Base-by-base conservation (phyloP, 2,329 filamentous ascomycete species). In the Leptosphaerulina australis region DNA sequence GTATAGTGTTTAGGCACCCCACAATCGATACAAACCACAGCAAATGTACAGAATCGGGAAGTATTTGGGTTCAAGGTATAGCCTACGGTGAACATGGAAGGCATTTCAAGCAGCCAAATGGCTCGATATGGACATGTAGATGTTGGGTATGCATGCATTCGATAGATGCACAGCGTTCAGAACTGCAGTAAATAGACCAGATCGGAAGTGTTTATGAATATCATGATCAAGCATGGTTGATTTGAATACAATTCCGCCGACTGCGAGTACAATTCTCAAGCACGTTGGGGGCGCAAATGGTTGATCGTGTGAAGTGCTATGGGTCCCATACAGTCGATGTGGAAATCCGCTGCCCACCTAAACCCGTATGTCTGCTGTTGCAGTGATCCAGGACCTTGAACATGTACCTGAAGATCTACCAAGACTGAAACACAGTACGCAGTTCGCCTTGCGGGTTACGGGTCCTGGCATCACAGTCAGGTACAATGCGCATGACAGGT, bases 401-500 rank as follows among this genome's bases (percentile, higher is more conserved):
- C 17, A 17, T 6, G 9, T 2, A 12, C 15, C 24, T 15, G 11
- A 29, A n/a, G 20, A 18, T 37, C 7, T 11, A 5, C 12, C n/a
- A 26, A 26, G 18, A n/a, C 26, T 33, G 11, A 14, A 43, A 18
- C 11, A 18, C 4, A 12, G 28, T 11, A 14, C 14, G 14, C 33
- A 36, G n/a, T 3, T 11, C 5, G 14, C 8, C 3, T 25, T 21
- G 34, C 24, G 34, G 26, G 20, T 15, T 21, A 28, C 44, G 11
- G 17, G 34, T 21, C 29, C 30, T 35, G 36, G 24, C 46, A 38
- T 41, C 31, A 37, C 40, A 33, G 34, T 28, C 44, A 29, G 37
- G 44, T 21, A 35, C 35, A 39, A 40, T 36, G 28, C 35, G 44
- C 15, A 17, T 26, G 36, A 35, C 24, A 40, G 36, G 48, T 51